Evolutionary conservation across 2,329 filamentous ascomycete species (phyloP), one percentile per base, ranked within the genome.

Genomic region (Fusarium euwallaceae): DNA sequence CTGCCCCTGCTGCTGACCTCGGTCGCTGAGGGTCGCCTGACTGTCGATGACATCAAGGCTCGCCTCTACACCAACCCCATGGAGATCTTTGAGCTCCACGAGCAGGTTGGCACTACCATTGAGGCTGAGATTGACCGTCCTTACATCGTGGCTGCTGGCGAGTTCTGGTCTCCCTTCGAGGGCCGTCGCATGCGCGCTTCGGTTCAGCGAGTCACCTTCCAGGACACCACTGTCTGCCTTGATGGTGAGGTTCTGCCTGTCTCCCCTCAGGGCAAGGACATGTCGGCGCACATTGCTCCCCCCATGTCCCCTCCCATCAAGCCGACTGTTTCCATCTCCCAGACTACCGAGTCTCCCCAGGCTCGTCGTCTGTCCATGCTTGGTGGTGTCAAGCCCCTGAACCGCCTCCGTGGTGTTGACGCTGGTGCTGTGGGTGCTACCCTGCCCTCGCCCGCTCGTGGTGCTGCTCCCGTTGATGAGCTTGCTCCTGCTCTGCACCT

Each of bases 1-100:
- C 86, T 95, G 66, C 93, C 94, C 45, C 86, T 95, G 34, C 88
- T 95, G 64, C 88, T 95, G 78, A 94, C 92, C 17, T 94, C 93
- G 61, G 93, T 95, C 61, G 87, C 91, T 6, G 92, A 95, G 80
- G 93, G 93, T 71, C 92, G 88, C 78, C 83, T 95, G 77, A 94
- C 92, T 4, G 83, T 95, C 39, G 92, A 95, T 36, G 93, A 95
- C 79, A 88, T 95, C 81, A 92, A 90, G 80, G 81, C 84, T 65
- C 90, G 92, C 48, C 87, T 95, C 56, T 93, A 95, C 81, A 92
- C 94, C 80, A 95, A 95, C 81, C 93, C 93, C 4, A 93, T 93
- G 85, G 89, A 90, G 80, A 95, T 95, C 78, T 95, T 95, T 76
- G 93, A 95, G 85, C 88, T 95, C 61, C 93, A 95, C 75, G 93